Base-by-base conservation (phyloP, 1,284 basidiomycete species). In the Sporisorium iseilematis-ciliati region DNA sequence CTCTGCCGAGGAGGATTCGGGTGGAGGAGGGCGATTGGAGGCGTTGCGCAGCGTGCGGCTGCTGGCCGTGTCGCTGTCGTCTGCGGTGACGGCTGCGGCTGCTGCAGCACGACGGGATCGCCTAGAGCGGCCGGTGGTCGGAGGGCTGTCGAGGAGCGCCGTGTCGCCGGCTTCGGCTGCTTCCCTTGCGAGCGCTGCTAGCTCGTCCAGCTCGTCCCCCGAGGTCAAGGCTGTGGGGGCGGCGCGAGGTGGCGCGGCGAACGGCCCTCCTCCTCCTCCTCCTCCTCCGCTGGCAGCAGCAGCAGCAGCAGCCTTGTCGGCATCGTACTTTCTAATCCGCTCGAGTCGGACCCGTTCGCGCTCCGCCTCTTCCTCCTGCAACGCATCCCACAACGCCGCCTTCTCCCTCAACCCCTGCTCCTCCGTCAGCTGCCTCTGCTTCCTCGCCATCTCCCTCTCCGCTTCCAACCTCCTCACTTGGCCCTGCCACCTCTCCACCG, bases 111-210 rank as follows among this genome's bases (percentile, higher is more conserved):
- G 48, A 25, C 57, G 63, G 0, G 50, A 18, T 18, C 61, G 49
- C 4, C 60, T n/a, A 1, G 48, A 35, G 12, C 69, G 41, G 29
- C 56, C 33, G 1, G 50, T 31, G 45, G 21, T 29, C 23, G 25
- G 31, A 7, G 23, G n/a, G 29, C n/a, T n/a, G 31, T 33, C 7
- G 16, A 43, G 14, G 14, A 25, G 7, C 25, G 29, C 31, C 10
- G 56, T 66, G 7, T 65, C 73, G 6, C 73, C 73, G 0, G 73
- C 73, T 45, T 70, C 60, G 10, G 57, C 60, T 18, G 73, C 67
- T 49, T 75, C 73, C 0, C 21, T 18, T 2, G 73, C 73, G 12
- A 75, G 29, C 10, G 67, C 64, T 1, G 67, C 64, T 2, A 75
- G 60, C 29, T 75, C 73, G 35, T 75, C 72, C 49, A 70, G 6